These are phyloP conservation scores for Periconia sp. DNA, from an alignment of 2,329 filamentous ascomycete species.

Conservation along the genomic window DNA sequence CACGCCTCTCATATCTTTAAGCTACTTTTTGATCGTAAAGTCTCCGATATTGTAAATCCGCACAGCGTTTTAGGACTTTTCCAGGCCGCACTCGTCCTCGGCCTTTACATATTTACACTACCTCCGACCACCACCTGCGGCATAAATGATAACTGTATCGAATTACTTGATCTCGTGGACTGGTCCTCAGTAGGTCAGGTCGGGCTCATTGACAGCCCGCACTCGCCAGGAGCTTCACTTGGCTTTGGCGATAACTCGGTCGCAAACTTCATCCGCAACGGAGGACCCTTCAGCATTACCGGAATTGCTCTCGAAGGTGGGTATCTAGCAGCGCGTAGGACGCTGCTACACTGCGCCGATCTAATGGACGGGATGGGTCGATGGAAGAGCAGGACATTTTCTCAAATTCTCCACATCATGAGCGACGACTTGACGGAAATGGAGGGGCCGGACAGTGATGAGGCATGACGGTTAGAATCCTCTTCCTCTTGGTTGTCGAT, in stretches of 20 bases:
- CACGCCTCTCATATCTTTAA: conserved; percentile 62
- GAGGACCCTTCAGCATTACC: conserved; percentile 55
- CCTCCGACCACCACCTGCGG: conserved; percentile 38
- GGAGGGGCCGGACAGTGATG: conserved; percentile 28
- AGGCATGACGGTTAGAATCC: conserved; percentile 35
- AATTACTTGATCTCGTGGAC: conserved; percentile 58
- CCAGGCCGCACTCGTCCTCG: conserved; percentile 58
- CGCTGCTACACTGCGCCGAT: conserved; percentile 59
- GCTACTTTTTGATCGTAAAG: conserved; percentile 57
- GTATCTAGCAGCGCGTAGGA: conserved; percentile 58
- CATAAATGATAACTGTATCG: conserved; percentile 43
- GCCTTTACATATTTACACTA: conserved; percentile 59
- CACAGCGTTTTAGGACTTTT: conserved; percentile 59
- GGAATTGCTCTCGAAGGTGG: conserved; percentile 57
- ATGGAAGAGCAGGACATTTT: conserved; percentile 59
- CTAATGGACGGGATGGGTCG: conserved; percentile 60
- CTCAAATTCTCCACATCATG: conserved; percentile 61
- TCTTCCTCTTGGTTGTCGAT: conserved; percentile 29
- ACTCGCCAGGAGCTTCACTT: conserved; percentile 17
- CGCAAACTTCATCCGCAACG: conserved; percentile 55
- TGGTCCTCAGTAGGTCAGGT: conserved; percentile 56
- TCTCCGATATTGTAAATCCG: conserved; percentile 59
- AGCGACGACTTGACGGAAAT: conserved; percentile 55
- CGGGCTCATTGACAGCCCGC: conserved; percentile 49
- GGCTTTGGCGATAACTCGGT: conserved; percentile 39